Evolutionary conservation across 768 basidiomycete species (phyloP).

Genomic region (Kwoniella europaea): DNA sequence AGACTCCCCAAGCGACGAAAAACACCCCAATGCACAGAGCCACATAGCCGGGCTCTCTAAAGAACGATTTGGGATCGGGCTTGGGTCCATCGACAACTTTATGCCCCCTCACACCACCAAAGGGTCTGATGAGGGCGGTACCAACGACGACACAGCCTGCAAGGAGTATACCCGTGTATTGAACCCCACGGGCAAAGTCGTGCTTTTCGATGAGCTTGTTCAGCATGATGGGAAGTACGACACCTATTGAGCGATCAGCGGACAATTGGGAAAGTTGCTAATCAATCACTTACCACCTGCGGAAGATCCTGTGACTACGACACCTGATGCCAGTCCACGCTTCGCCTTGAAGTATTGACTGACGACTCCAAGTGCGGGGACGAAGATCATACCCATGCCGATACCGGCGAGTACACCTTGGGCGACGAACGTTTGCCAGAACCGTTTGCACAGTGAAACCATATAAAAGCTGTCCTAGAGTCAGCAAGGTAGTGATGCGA

Average conservation of each 20-base stretch:
- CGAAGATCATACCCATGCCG: constrained; percentile 63
- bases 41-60: constrained; percentile 13
- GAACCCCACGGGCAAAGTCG: constrained; percentile 15
- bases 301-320: constrained; percentile 59
- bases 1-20: constrained; percentile 23
- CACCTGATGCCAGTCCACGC: constrained; percentile 60
- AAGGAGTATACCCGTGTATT: constrained; percentile 10
- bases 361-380: constrained; percentile 62
- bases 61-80: constrained; percentile 18
- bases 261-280: not conserved
- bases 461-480: constrained; percentile 16
- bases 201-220: constrained; percentile 28
- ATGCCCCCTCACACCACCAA: constrained; percentile 5
- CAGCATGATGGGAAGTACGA: constrained; percentile 56
- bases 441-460: constrained; percentile 36
- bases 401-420: constrained; percentile 57
- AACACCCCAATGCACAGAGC: constrained; percentile 9
- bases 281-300: constrained; percentile 36
- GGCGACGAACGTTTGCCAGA: constrained; percentile 33
- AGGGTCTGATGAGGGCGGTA: constrained; percentile 10
- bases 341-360: constrained; percentile 62
- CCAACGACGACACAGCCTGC: constrained; percentile 10
- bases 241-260: constrained; percentile 14
- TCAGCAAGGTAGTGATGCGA: not conserved
- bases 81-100: constrained; percentile 1